Base-by-base conservation (phyloP, 805 yeast species). In the Candida nemodendra region DNA sequence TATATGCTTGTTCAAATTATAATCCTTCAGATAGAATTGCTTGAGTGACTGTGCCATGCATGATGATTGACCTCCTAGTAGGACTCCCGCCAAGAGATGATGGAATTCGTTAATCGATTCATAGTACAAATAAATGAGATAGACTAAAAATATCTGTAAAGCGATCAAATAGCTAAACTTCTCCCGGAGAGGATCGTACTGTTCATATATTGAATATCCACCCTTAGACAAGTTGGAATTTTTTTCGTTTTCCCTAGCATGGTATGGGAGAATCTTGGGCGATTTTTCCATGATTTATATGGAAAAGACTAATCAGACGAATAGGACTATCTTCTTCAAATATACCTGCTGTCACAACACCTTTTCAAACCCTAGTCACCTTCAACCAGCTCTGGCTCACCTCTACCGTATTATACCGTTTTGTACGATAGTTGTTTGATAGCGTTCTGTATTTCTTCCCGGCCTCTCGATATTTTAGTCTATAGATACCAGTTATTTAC, bases 1-100 rank as follows among this genome's bases (percentile, higher is more conserved):
- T 38, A 64, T 44, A 34, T 57, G 64, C 34, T 54, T 58, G 23
- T 42, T 51, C 3, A 54, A 23, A 31, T 45, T 51, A 31, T 47
- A 45, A 1, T 36, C 33, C 13, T 50, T 40, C 30, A 50, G 56
- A 38, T 57, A 51, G 35, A 46, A 51, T 38, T 59, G 62, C 30
- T 45, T 54, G 18, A 59, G 44, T 6, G 61, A 48, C 38, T 58
- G 63, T 6, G 63, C 62, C 46, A 59, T 43, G 19, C 57, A 46
- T 13, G 55, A 44, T 3, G 61, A 50, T 19, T 53, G 56, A 2
- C 51, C 59, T 6, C 61, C 62, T 14, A 59, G 43, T 19, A 56
- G 32, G 1, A 50, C 34, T 4, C 54, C 56, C 2, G 60, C 56
- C 12, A 53, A 28, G 15, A 55, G 42, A 16, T 56, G 56, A 34